Conservation (phyloP, 202 grass and related monocot genomes). For the Musa balbisiana region DNA sequence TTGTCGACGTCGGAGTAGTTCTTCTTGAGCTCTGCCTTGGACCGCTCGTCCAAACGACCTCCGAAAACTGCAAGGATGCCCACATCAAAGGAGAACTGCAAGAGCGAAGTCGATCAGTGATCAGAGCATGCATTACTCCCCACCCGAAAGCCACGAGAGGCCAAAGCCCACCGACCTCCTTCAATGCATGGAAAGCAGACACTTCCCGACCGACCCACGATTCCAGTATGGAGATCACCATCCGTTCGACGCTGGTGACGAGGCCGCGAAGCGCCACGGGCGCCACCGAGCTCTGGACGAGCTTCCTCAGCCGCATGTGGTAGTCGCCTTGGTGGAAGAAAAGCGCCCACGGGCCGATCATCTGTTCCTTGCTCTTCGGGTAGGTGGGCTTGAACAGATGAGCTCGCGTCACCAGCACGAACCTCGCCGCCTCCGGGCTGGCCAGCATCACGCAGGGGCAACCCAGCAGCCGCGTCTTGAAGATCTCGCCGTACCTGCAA, state of each 20-base stretch:
- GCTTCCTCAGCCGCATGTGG: slow-evolving; percentile 53
- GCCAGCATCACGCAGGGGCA: slow-evolving; percentile 76
- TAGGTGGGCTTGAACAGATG: slow-evolving; percentile 66
- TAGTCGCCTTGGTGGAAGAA: slow-evolving; percentile 81
- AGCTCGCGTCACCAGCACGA: slow-evolving; percentile 51
- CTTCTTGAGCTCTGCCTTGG: slow-evolving; percentile 46
- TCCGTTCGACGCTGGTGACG: slow-evolving; percentile 53
- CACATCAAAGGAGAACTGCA: slow-evolving; percentile 76
- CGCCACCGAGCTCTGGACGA: slow-evolving; percentile 48
- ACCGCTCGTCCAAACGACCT: slow-evolving; percentile 25
- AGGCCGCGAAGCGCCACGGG: slow-evolving; percentile 54
- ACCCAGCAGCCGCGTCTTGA: slow-evolving; percentile 50
- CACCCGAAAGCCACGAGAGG: not conserved
- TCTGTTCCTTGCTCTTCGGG: slow-evolving; percentile 60
- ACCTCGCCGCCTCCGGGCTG: slow-evolving; percentile 61
- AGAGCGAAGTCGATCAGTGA: not conserved
- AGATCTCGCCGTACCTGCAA: slow-evolving; percentile 57
- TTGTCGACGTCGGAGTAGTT: slow-evolving; percentile 62
- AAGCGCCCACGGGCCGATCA: slow-evolving; percentile 64
- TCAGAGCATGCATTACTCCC: too few species aligned
- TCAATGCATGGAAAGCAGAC: slow-evolving; percentile 70
- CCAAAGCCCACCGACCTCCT: slow-evolving; percentile 34
- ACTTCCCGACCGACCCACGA: slow-evolving; percentile 33
- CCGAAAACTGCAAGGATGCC: slow-evolving; percentile 63
- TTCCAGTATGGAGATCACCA: slow-evolving; percentile 33